Base-by-base conservation (phyloP, 352 stramenopile species). In the Phytopythium litorale region DNA sequence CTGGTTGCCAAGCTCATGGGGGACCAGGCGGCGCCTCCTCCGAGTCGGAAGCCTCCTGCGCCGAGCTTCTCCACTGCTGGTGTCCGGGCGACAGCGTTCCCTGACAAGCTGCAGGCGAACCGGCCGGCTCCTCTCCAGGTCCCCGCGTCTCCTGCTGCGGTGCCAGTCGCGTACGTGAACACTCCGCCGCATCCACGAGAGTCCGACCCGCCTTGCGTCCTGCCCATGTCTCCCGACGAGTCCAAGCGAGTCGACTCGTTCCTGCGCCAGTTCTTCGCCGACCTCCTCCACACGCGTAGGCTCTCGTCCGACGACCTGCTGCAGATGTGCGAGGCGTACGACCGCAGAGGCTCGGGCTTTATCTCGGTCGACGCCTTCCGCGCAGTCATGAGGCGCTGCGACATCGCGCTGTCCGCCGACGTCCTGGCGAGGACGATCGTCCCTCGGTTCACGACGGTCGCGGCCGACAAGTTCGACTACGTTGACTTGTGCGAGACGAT, bases 391-490 rank as follows among this genome's bases (percentile, higher is more conserved):
- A 68, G 84, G 40, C 85, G 82, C 51, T 68, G 83, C 30, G 78
- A 89, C 48, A 80, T 92, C 33, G 77, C 66, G 40, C 56, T 88
- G 28, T 49, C 73, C 0, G 21, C 62, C 2, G 84, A 90, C 33
- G 59, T 88, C 32, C 63, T 64, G 11, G 63, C 51, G 9, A 16
- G 64, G n/a, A 78, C 68, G 18, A 59, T 90, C 12, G 61, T 88
- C 23, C 38, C 65, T 13, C 76, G 81, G 18, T 93, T 88, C 63
- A 70, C 72, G 0, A 67, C 63, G 7, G 55, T 75, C 7, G 73
- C 72, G 25, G 70, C 70, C 1, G 75, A 87, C 32, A 81, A 70
- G 42, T 87, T 93, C 59, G 81, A 93, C 65, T 91, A 89, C 40
- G 65, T 93, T 1, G 80, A 90, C 51, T 90, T 91, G 51, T 87